A percentile compares a stretch with the other conserved stretches of the same genome.
phyloP scores from a whole-genome alignment of 495 filamentous ascomycete genomes.

The Clohesyomyces aquaticus region DNA sequence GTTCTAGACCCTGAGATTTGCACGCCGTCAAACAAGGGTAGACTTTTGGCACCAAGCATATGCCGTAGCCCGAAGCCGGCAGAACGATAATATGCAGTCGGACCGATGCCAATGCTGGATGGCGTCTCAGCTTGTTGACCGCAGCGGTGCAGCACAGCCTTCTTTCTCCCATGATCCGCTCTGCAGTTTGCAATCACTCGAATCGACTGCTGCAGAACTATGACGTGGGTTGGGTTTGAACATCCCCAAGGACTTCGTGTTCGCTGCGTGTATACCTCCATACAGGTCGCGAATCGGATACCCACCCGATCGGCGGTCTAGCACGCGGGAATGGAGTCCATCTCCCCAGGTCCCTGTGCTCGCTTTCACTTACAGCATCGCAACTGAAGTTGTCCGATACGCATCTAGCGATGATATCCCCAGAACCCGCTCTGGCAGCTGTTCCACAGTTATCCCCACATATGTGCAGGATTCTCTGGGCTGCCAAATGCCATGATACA shows the following conservation, averaged over 20 bases:
- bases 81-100: constrained; percentile 16
- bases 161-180: constrained; percentile 7
- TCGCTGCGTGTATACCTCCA: background rate
- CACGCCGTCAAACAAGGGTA: constrained; percentile 2
- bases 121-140: constrained; percentile 19
- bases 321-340: no score
- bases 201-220: background rate
- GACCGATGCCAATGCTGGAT: constrained; percentile 30
- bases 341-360: no score
- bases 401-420: no score
- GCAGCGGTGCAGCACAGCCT: no score
- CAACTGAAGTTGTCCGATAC: no score
- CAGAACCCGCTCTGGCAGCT: no score
- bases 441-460: no score
- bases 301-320: background rate
- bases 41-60: constrained; percentile 1
- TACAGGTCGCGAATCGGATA: background rate
- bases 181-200: background rate
- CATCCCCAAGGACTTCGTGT: no score
- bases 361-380: no score
- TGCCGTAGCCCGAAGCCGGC: constrained; percentile 17
- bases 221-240: background rate
- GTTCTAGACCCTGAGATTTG: constrained; percentile 25
- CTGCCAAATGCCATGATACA: no score
- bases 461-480: no score